These are phyloP conservation scores for Fusarium begoniae DNA, from an alignment of 2,329 filamentous ascomycete genomes.

Conservation along the genomic window DNA sequence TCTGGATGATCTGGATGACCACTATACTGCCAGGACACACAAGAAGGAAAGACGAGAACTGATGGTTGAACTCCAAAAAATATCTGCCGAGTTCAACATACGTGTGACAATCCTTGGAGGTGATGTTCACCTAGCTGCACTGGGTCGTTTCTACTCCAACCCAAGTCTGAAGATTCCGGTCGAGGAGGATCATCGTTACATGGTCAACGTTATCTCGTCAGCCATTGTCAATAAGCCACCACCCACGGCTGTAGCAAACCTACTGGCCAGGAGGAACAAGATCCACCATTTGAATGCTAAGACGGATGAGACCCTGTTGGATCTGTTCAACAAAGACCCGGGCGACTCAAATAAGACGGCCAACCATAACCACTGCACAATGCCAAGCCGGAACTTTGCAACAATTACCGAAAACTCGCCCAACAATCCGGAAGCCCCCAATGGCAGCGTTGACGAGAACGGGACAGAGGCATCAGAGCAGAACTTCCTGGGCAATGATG, in stretches of 20 bases:
- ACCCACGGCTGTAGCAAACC: conserved; percentile 85
- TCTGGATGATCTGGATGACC: conserved; percentile 91
- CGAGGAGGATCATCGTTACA: conserved; percentile 89
- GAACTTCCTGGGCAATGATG: conserved; percentile 63
- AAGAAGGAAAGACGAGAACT: conserved; percentile 86
- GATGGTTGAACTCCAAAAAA: conserved; percentile 81
- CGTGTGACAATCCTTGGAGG: conserved; percentile 93
- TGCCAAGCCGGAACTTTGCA: conserved; percentile 93
- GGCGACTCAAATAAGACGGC: conserved; percentile 79
- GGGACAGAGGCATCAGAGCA: conserved; percentile 28
- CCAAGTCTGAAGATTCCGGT: conserved; percentile 79
- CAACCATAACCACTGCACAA: conserved; percentile 83
- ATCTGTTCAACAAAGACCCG: conserved; percentile 91
- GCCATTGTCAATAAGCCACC: conserved; percentile 97
- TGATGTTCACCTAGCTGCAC: conserved; percentile 90
- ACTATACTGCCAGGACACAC: conserved; percentile 92
- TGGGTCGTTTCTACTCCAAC: conserved; percentile 95
- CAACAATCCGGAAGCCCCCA: conserved; percentile 49
- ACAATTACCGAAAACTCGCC: conserved; percentile 89
- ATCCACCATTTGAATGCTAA: conserved; percentile 73
- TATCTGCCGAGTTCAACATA: conserved; percentile 86
- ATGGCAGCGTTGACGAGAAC: conserved; percentile 36
- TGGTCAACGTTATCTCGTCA: conserved; percentile 93
- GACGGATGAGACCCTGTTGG: conserved; percentile 92
- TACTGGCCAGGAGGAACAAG: conserved; percentile 90